Base-by-base conservation (phyloP, 2,329 filamentous ascomycete species). In the Thelonectria olida region DNA sequence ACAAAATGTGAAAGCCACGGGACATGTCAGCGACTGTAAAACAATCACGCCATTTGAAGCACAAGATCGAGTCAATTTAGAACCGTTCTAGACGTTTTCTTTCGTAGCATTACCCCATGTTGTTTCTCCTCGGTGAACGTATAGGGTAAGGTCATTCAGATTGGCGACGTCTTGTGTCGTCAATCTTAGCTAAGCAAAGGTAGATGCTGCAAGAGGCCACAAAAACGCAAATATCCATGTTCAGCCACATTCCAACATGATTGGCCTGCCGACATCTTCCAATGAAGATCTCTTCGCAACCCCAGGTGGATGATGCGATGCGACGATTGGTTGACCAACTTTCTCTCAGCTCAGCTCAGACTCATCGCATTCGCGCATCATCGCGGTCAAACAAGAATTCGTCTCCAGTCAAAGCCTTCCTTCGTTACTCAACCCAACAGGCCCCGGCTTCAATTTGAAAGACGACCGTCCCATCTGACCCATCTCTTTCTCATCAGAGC, bases 281-380 rank as follows among this genome's bases (percentile, higher is more conserved):
- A 72, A 72, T 71, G 50, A 56, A 54, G 65, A 69, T 59, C 62
- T 42, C 52, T 56, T 64, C 45, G 54, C 55, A 60, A 66, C 50
- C 64, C 67, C 59, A 67, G 67, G 66, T 58, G 56, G 58, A 67
- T 66, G 66, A 68, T 69, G 67, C 63, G 65, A 67, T 67, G 58
- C 55, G 63, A 58, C 66, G 65, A 72, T 72, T 72, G 69, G 69
- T 61, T 63, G 58, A 42, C 48, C 47, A 62, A 63, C 54, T 36
- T 51, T 36, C 28, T 62, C 62, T n/a, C n/a, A n/a, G n/a, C 67
- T 49, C 59, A 58, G 61, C 57, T 56, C 61, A 59, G 61, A 54
- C 48, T 53, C 62, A 53, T 56, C 57, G 54, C 15, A 34, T 23
- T n/a, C 34, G 39, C 6, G 19, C 19, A 6, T 20, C 39, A 44